phyloP scores from a whole-genome alignment of 2,329 filamentous ascomycete genomes.

The Bipolaris sorokiniana region DNA sequence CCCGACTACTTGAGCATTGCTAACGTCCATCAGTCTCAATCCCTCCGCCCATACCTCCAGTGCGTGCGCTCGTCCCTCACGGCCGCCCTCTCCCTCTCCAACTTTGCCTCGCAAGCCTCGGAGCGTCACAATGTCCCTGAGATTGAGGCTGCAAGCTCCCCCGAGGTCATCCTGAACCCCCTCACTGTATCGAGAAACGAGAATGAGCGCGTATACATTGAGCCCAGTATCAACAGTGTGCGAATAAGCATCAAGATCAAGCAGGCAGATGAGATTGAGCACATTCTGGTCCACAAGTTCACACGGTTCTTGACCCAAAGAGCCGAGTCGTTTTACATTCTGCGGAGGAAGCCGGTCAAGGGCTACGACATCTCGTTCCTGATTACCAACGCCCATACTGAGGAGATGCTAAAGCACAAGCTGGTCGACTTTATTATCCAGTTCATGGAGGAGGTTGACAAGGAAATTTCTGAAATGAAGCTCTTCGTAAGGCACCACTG shows the following conservation, averaged over 20 bases:
- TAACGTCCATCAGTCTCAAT: slow-evolving; percentile 75
- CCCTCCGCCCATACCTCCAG: slow-evolving; percentile 92
- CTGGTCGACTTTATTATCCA: slow-evolving; percentile 98
- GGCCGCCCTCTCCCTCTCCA: slow-evolving; percentile 88
- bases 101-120: slow-evolving; percentile 96
- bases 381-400: slow-evolving; percentile 98
- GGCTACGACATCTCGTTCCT: slow-evolving; percentile 99
- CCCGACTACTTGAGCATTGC: slow-evolving; percentile 15
- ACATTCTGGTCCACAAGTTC: slow-evolving; percentile 98
- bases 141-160: slow-evolving; percentile 89
- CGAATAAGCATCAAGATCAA: slow-evolving; percentile 99
- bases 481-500: slow-evolving; percentile 76
- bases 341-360: slow-evolving; percentile 95
- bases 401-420: slow-evolving; percentile 99
- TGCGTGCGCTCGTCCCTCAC: slow-evolving; percentile 94
- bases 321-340: slow-evolving; percentile 95
- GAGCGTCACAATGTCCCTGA: slow-evolving; percentile 98
- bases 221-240: slow-evolving; percentile 96
- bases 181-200: slow-evolving; percentile 92
- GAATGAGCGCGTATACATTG: slow-evolving; percentile 94
- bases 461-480: slow-evolving; percentile 99
- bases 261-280: slow-evolving; percentile 98
- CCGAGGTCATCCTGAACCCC: slow-evolving; percentile 91
- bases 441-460: slow-evolving; percentile 99
- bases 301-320: slow-evolving; percentile 94